Evolutionary conservation across 345 rosid species (phyloP).

Genomic region (Nasturtium officinale): DNA sequence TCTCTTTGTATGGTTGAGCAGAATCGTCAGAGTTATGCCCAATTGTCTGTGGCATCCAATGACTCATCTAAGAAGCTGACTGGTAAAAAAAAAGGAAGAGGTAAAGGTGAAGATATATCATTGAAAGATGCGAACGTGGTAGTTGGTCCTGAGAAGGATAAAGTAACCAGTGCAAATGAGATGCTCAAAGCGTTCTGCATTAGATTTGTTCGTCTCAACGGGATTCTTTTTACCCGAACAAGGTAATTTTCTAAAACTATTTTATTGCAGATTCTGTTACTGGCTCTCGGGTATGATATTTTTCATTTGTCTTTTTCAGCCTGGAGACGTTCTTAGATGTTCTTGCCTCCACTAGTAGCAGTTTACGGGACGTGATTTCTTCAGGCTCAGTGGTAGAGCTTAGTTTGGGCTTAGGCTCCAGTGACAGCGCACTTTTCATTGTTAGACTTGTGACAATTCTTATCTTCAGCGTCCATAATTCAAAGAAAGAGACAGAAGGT

Average conservation of each 20-base stretch:
- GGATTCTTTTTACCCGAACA: slow-evolving; percentile 91
- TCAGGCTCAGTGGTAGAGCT: slow-evolving; percentile 62
- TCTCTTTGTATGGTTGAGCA: slow-evolving; percentile 40
- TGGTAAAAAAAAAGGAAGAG: slow-evolving; percentile 58
- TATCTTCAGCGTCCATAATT: slow-evolving; percentile 71
- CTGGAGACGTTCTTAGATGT: slow-evolving; percentile 88
- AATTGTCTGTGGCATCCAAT: slow-evolving; percentile 52
- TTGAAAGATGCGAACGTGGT: slow-evolving; percentile 55
- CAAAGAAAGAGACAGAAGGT: slow-evolving; percentile 72
- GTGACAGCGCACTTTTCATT: slow-evolving; percentile 67
- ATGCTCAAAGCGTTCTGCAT: slow-evolving; percentile 65
- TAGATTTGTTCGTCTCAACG: slow-evolving; percentile 84
- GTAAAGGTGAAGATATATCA: slow-evolving; percentile 55
- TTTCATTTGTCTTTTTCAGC: slow-evolving; percentile 50
- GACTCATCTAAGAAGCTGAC: slow-evolving; percentile 46
- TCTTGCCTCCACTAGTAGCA: slow-evolving; percentile 61
- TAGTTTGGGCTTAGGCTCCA: slow-evolving; percentile 68
- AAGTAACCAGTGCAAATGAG: slow-evolving; percentile 49
- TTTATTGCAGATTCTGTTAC: slow-evolving; percentile 13
- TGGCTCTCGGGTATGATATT: slow-evolving; percentile 18
- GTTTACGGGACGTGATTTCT: slow-evolving; percentile 68
- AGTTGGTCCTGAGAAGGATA: slow-evolving; percentile 53
- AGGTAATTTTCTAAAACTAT: slow-evolving; percentile 52
- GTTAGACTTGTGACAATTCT: slow-evolving; percentile 76
- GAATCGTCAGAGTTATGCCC: slow-evolving; percentile 77